Percentiles rank a stretch among this genome's conserved stretches.
Conservation (phyloP, 2,329 filamentous ascomycete species). For the Monosporascus sp. region DNA sequence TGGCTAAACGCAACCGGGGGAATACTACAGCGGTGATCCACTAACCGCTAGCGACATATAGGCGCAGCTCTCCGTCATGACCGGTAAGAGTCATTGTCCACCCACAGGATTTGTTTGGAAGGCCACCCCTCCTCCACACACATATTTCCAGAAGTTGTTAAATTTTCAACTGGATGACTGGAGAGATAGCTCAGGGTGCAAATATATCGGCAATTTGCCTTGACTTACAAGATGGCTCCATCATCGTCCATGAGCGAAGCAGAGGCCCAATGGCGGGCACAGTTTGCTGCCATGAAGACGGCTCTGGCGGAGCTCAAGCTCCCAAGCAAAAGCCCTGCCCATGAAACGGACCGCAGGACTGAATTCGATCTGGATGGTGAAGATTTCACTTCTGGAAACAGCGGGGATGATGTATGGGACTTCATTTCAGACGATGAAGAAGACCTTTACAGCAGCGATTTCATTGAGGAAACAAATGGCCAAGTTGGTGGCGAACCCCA, state of each 20-base stretch:
- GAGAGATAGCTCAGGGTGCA: no score
- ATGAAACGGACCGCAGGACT: conserved; percentile 44
- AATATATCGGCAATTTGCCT: no score
- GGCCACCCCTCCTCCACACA: no score
- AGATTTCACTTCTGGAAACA: conserved; percentile 51
- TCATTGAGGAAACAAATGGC: conserved; percentile 43
- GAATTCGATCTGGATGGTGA: conserved; percentile 61
- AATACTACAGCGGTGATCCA: no score
- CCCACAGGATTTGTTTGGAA: no score
- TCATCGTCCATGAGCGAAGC: conserved; percentile 29
- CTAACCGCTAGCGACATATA: no score
- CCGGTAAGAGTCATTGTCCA: no score
- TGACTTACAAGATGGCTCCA: conserved; percentile 11
- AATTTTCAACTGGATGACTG: no score
- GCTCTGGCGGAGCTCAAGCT: conserved; percentile 69
- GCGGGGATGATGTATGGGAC: conserved; percentile 85
- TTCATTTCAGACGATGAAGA: conserved; percentile 73
- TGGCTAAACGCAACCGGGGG: no score
- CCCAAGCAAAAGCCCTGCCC: conserved; percentile 33
- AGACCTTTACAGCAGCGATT: conserved; percentile 59
- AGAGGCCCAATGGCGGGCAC: conserved; percentile 71
- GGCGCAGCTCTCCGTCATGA: no score
- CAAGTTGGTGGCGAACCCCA: conserved; percentile 33
- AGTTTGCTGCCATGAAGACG: conserved; percentile 79
- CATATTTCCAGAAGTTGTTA: no score